Percentiles rank a stretch among this genome's conserved stretches.
phyloP scores from a whole-genome alignment of 352 stramenopile genomes.

The Chrysophaeum taylorii region DNA sequence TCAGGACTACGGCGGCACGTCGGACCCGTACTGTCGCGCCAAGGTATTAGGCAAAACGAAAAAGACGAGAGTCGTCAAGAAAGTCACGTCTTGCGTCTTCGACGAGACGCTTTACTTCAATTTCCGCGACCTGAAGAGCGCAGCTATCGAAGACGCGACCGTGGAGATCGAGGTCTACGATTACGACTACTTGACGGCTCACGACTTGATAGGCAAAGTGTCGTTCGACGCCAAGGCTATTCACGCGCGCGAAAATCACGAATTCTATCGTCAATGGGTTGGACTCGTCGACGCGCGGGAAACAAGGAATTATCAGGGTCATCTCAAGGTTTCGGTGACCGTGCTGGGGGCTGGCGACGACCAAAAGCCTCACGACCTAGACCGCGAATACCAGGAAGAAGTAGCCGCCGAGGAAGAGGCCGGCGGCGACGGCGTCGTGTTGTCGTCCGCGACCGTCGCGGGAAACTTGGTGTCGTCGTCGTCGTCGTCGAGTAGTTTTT shows the following conservation, averaged over 20 bases:
- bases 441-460: no score
- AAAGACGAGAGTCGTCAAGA: slow-evolving; percentile 52
- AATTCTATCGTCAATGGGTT: slow-evolving; percentile 71
- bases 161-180: slow-evolving; percentile 24
- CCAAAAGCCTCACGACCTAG: slow-evolving; percentile 18
- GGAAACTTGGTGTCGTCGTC: background rate
- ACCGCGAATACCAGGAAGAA: slow-evolving; percentile 23
- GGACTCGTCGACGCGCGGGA: slow-evolving; percentile 61
- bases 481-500: slow-evolving; percentile 43
- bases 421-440: background rate
- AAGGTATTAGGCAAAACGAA: slow-evolving; percentile 63
- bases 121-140: slow-evolving; percentile 47
- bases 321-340: slow-evolving; percentile 63
- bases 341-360: slow-evolving; percentile 70
- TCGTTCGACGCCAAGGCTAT: slow-evolving; percentile 10
- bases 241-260: slow-evolving; percentile 53
- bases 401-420: background rate
- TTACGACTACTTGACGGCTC: slow-evolving; percentile 8
- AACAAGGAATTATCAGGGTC: slow-evolving; percentile 66
- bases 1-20: slow-evolving; percentile 54
- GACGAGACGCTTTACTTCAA: slow-evolving; percentile 78
- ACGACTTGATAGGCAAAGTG: slow-evolving; percentile 20
- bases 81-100: slow-evolving; percentile 53
- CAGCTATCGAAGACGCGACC: slow-evolving; percentile 30
- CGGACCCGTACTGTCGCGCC: slow-evolving; percentile 74